Percentiles rank a stretch among this genome's conserved stretches.
Conservation (phyloP, 1,284 basidiomycete genomes). For the Stygiomarasmius scandens region DNA sequence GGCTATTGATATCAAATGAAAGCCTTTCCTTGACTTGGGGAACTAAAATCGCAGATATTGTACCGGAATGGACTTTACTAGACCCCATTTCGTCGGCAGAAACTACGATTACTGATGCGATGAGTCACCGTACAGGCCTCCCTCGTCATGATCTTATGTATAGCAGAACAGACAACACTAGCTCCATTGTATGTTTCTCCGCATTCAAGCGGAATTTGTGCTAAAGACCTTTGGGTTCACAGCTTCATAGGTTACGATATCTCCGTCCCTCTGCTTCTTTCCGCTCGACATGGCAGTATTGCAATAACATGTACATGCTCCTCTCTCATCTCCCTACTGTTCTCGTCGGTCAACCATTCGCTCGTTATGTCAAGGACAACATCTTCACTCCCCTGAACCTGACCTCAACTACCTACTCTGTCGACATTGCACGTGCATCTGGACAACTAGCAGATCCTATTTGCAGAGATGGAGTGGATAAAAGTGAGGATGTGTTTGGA, state of each 20-base stretch:
- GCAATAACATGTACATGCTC: slow-evolving; percentile 23
- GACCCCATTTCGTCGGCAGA: slow-evolving; percentile 22
- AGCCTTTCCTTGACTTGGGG: slow-evolving; percentile 23
- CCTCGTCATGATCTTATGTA: slow-evolving; percentile 27
- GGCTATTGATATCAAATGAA: slow-evolving; percentile 25
- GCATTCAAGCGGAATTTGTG: not conserved
- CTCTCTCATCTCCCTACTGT: slow-evolving; percentile 21
- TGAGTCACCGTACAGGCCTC: slow-evolving; percentile 27
- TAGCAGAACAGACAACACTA: slow-evolving; percentile 19
- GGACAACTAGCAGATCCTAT: slow-evolving; percentile 28
- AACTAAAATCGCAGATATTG: slow-evolving; percentile 21
- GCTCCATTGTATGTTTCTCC: slow-evolving; percentile 15
- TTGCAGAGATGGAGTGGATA: slow-evolving; percentile 16
- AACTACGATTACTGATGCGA: slow-evolving; percentile 24
- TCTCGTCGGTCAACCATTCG: slow-evolving; percentile 14
- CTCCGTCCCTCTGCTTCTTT: slow-evolving; percentile 25
- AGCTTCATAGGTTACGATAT: slow-evolving; percentile 4
- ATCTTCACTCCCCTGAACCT: slow-evolving; percentile 25
- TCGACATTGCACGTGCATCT: slow-evolving; percentile 20
- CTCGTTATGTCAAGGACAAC: slow-evolving; percentile 20
- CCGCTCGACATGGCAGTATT: slow-evolving; percentile 22
- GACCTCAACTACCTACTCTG: slow-evolving; percentile 28
- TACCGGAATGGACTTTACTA: slow-evolving; percentile 25
- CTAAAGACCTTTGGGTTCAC: not conserved
- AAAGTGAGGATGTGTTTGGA: slow-evolving; percentile 12